Base-by-base conservation (phyloP, 805 yeast species). In the Cyberlindnera xylosilytica region DNA sequence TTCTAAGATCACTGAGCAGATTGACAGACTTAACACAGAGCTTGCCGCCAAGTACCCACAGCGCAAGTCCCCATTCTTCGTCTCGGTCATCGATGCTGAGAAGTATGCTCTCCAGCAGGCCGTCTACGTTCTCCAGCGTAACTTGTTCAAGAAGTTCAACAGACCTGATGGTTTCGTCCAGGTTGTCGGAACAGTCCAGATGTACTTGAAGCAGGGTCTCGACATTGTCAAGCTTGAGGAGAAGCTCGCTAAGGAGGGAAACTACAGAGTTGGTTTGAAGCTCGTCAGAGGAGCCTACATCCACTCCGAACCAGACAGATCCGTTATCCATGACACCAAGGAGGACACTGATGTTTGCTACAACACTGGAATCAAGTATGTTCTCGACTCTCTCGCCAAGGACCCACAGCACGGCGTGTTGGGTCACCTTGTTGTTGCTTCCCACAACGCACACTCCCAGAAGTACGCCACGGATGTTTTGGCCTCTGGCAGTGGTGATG, bases 281-380 rank as follows among this genome's bases (percentile, higher is more conserved):
- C 74, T 90, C 42, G 98, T 90, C 15, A 79, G 98, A 64, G 98
- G 98, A 51, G 98, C 98, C 13, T 90, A 90, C 69, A 79, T 90
- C 47, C 97, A 90, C 61, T 79, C 95, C 6, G 98, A 90, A 68
- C 76, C 84, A 27, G 72, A 83, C 50, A 74, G 97, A 58, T 52
- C 64, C 5, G 82, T 87, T 16, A 87, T 90, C 47, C 91, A 83
- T 66, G 69, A 72, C 49, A 76, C 88, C 23, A 90, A 91, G 65
- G 72, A 68, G 39, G 90, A 78, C 47, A 87, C 97, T n/a, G 98
- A 90, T 60, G 53, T 51, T 9, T 79, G 81, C 60, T 90, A 83
- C 66, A 79, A 91, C 66, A 63, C 69, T 13, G 95, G 95, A 30
- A 78, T 87, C 53, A 61, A 75, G 12, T 63, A 70, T 45, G 74